Evolutionary conservation across 495 filamentous ascomycete genomes (phyloP).

Genomic region (Rostrohypoxylon terebratum): DNA sequence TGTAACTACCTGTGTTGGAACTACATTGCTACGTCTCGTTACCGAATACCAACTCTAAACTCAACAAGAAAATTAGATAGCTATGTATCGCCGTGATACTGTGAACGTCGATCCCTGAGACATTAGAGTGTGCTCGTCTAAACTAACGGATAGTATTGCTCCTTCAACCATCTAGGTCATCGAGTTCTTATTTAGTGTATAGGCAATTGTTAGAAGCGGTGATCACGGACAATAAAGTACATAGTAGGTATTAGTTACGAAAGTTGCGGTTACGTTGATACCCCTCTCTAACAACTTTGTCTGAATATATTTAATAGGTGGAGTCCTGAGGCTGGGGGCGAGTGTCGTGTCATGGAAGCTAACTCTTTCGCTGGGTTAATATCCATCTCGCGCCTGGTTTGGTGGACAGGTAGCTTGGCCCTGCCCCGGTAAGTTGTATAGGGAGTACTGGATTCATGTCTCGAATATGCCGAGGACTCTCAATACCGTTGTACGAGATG

Average conservation of each 20-base stretch:
- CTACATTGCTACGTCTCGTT: constrained; percentile 40
- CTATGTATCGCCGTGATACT: constrained; percentile 19
- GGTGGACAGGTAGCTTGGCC: constrained; percentile 11
- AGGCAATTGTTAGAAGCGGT: constrained; percentile 20
- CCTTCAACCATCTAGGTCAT: constrained; percentile 29
- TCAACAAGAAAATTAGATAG: constrained; percentile 21
- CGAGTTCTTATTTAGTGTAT: constrained; percentile 10
- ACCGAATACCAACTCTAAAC: constrained; percentile 29
- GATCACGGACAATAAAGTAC: constrained; percentile 21
- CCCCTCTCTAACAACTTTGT: constrained; percentile 53
- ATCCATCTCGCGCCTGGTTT: constrained; percentile 28
- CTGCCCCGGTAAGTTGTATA: constrained; percentile 9
- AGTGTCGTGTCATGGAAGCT: constrained; percentile 62
- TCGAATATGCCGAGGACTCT: constrained; percentile 9
- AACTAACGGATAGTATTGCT: constrained; percentile 34
- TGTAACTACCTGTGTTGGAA: constrained; percentile 16
- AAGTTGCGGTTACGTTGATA: constrained; percentile 28
- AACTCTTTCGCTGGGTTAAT: constrained; percentile 39
- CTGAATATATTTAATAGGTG: constrained; percentile 51
- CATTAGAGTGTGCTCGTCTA: constrained; percentile 36
- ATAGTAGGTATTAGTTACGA: too few species aligned
- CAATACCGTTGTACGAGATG: constrained; percentile 61
- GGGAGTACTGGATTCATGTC: not conserved
- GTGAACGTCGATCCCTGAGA: constrained; percentile 33
- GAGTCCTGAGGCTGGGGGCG: constrained; percentile 53